Base-by-base conservation (phyloP, 495 filamentous ascomycete genomes). In the Penicillium steckii region DNA sequence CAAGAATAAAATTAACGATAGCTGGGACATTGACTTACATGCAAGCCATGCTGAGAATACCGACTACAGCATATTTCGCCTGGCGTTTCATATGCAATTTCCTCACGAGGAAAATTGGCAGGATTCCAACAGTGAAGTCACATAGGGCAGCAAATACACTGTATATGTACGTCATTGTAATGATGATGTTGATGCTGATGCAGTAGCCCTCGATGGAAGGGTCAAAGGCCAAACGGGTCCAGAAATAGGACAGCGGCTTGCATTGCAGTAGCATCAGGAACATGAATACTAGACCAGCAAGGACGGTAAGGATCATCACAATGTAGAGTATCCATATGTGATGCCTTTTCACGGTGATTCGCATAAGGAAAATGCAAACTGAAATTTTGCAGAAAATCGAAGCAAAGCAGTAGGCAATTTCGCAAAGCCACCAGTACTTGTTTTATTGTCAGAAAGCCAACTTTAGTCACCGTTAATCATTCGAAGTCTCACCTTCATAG, bases 21-120 rank as follows among this genome's bases (percentile, higher is more conserved):
- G 18, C 24, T n/a, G n/a, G n/a, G 21, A 48, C 9, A 23, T 29
- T 44, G 32, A 72, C 70, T 8, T 60, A 74, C 68, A 75, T 55
- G 71, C 72, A 74, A 49, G 69, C 71, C 71, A 74, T 74, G 44
- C 71, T 65, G 41, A 74, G 40, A 60, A 74, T 72, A 9, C 68
- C 69, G n/a, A 67, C 52, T 5, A 74, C 68, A 7, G 69, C 71
- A 17, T 70, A 29, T 53, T 73, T 75, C 18, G 67, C 62, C 46
- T 72, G 45, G 32, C 50, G 56, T 42, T 62, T 65, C 72, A 75
- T 74, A 33, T 70, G 66, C 46, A 71, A 38, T 9, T 69, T 69
- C 15, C 29, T 27, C n/a, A 71, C 68, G 10, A 74, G 55, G 55
- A 74, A 71, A 37, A 69, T 65, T 15, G 69, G 61, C 55, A 75